Base-by-base conservation (phyloP, 495 filamentous ascomycete genomes). In the Cercophora samala region DNA sequence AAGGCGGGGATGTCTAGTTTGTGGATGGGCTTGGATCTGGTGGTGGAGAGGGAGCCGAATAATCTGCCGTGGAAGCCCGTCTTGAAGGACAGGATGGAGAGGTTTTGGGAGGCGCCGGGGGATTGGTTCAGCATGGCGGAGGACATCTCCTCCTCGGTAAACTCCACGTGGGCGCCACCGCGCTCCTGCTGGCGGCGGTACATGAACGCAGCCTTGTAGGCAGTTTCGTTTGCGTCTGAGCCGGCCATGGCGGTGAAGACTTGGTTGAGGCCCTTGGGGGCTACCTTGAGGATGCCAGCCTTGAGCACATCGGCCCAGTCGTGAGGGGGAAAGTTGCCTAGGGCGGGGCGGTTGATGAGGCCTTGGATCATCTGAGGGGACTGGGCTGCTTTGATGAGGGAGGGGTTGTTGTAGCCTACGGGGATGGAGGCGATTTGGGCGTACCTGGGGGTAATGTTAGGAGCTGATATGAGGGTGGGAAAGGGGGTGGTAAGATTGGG, bases 191-290 rank as follows among this genome's bases (percentile, higher is more conserved):
- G 92, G 23, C 93, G 90, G 68, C 90, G 90, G 87, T 91, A 99
- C 89, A 99, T 99, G 84, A 98, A 98, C 64, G 95, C 95, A 51
- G 95, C 95, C 79, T 99, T 99, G 85, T 93, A 99, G 61, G 96
- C 96, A n/a, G 92, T 93, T 80, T 99, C 96, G 82, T 97, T 98
- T 78, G 95, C 96, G 75, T 99, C 95, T 9, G 93, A 97, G 70
- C 95, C 95, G 62, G 94, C 88, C 87, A 93, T 92, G 70, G 90
- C 94, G 24, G 95, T 99, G 85, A 98, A 98, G 72, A 99, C 95
- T 78, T 98, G 93, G 84, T 96, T 81, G 71, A 97, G 82, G 19
- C 96, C 95, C 76, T 90, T 92, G 58, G 95, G 95, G 5, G 96
- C 93, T 62, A 91, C 94, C 73, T 85, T 88, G 68, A 99, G 87